Evolutionary conservation across 352 stramenopile genomes (phyloP).

Genomic region (Phytophthora megakarya): DNA sequence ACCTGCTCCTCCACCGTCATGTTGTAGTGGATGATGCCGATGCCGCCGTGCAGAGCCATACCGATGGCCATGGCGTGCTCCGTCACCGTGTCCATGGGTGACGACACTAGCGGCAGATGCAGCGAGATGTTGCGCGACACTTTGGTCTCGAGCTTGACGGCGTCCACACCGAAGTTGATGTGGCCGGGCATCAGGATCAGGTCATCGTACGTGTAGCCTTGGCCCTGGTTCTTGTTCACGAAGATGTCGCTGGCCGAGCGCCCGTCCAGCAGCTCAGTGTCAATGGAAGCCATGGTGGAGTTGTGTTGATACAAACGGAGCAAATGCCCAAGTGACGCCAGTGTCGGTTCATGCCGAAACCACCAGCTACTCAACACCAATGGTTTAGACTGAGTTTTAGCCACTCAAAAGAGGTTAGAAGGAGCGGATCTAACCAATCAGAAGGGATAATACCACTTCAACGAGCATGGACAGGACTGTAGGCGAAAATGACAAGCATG

Average conservation of each 20-base stretch:
- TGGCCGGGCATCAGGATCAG: conserved; percentile 85
- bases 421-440: conserved; percentile 27
- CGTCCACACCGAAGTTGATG: conserved; percentile 77
- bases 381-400: conserved; percentile 46
- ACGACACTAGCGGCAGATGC: conserved; percentile 96
- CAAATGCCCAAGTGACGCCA: conserved; percentile 49
- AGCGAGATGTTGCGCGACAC: conserved; percentile 95
- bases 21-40: conserved; percentile 99
- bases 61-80: conserved; percentile 99
- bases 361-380: conserved; percentile 40
- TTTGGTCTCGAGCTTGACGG: conserved; percentile 94
- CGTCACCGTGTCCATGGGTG: conserved; percentile 99
- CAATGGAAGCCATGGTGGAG: conserved; percentile 32
- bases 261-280: conserved; percentile 71
- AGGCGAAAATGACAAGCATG: too few relatives aligned
- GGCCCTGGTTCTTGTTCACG: conserved; percentile 85
- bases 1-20: conserved; percentile 98
- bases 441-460: not conserved
- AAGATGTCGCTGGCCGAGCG: conserved; percentile 85
- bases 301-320: too few relatives aligned
- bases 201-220: conserved; percentile 84
- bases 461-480: conserved; percentile 7
- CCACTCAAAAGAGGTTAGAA: conserved; percentile 36
- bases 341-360: conserved; percentile 31
- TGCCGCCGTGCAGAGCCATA: conserved; percentile 98